These are phyloP conservation scores for Xylaria sp. DNA, from an alignment of 2,329 filamentous ascomycete species.

Conservation along the genomic window DNA sequence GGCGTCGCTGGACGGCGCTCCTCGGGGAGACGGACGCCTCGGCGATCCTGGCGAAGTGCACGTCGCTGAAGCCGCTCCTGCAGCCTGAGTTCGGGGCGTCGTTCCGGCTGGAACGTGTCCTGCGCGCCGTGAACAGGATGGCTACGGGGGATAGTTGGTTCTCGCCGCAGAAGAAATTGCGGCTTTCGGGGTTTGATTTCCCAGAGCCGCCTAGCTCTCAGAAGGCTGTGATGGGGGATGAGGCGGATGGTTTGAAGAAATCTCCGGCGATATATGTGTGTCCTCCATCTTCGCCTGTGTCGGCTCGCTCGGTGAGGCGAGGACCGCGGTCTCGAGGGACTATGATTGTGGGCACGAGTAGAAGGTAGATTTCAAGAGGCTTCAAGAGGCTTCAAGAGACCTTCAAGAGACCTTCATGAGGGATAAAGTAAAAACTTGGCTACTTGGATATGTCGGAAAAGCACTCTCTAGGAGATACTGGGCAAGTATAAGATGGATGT, in stretches of 20 bases:
- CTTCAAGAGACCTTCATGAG: too few relatives aligned
- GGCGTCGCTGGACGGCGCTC: slow-evolving; percentile 27
- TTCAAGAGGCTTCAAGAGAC: too few relatives aligned
- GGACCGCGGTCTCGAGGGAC: slow-evolving; percentile 19
- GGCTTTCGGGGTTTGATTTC: neutral
- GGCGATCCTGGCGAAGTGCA: slow-evolving; percentile 17
- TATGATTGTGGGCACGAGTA: slow-evolving; percentile 2
- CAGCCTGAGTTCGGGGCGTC: slow-evolving; percentile 26
- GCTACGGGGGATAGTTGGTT: slow-evolving; percentile 22
- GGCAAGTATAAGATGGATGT: too few relatives aligned
- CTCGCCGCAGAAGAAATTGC: neutral
- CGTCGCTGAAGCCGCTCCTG: slow-evolving; percentile 16
- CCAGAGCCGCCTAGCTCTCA: neutral
- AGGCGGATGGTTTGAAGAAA: too few relatives aligned
- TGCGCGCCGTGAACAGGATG: slow-evolving; percentile 21
- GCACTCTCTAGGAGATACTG: too few relatives aligned
- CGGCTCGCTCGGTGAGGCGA: neutral
- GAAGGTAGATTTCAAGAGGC: neutral
- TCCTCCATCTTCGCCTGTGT: neutral
- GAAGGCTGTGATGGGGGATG: neutral
- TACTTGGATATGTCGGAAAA: too few relatives aligned
- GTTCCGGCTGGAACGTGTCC: slow-evolving; percentile 24
- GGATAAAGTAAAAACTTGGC: too few relatives aligned
- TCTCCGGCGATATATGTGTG: neutral
- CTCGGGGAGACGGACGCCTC: slow-evolving; percentile 23